Conservation (phyloP, 2,329 filamentous ascomycete genomes). For the Colletotrichum magnum region DNA sequence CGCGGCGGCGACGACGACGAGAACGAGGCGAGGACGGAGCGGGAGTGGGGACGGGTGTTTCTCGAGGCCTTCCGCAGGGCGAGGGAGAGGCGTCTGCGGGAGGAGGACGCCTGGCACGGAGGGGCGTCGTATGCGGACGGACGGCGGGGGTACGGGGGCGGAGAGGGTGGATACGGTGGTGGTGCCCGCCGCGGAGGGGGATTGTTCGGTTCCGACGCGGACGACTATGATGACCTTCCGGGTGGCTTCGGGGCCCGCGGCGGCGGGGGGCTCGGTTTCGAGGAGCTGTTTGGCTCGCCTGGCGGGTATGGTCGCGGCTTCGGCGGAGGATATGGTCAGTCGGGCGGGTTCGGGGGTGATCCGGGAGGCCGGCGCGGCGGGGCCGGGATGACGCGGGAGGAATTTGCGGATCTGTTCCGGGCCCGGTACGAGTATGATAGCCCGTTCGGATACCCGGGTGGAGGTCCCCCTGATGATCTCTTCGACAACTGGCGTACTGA, state of each 20-base stretch:
- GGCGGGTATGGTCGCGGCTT: background rate
- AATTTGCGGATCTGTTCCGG: constrained; percentile 15
- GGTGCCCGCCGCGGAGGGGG: background rate
- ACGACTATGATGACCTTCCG: background rate
- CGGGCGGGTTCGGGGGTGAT: background rate
- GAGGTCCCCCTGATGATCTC: background rate
- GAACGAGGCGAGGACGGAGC: no score
- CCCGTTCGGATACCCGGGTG: background rate
- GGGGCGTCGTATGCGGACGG: background rate
- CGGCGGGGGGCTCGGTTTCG: constrained; percentile 7
- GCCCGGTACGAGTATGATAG: background rate
- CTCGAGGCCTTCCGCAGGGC: constrained; percentile 2
- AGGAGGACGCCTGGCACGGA: background rate
- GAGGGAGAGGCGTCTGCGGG: background rate
- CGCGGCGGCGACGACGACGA: background rate
- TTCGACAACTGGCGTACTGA: constrained; percentile 25
- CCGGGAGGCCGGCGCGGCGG: background rate
- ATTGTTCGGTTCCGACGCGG: background rate
- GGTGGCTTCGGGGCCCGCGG: background rate
- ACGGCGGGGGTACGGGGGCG: background rate
- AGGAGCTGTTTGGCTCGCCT: constrained; percentile 19
- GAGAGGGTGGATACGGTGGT: background rate
- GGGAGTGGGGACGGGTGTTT: constrained; percentile 6
- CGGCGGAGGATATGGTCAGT: background rate
- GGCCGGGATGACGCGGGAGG: constrained; percentile 24